Percentiles rank a stretch among this genome's conserved stretches.
These are phyloP conservation scores for Rhododendron ovatum DNA, from an alignment of 148 eudicot genomes.

Conservation along the genomic window DNA sequence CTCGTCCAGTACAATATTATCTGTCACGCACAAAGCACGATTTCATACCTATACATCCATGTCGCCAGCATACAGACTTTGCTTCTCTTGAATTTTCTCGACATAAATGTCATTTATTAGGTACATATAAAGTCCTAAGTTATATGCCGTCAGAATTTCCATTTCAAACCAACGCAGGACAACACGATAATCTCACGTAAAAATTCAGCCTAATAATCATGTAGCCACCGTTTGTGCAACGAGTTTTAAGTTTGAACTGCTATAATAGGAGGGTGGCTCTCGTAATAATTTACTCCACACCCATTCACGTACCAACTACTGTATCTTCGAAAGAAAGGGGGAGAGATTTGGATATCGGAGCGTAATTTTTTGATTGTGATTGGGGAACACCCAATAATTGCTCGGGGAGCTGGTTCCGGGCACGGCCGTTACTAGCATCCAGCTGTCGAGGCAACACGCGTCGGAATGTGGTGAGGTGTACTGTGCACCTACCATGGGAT, in stretches of 20 bases:
- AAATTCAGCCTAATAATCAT: no score
- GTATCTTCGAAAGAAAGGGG: no score
- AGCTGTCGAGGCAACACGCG: slow-evolving; percentile 58
- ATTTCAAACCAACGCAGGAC: no score
- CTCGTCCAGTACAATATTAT: background rate
- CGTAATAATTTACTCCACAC: no score
- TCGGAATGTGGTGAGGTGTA: background rate
- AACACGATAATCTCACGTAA: no score
- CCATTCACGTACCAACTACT: no score
- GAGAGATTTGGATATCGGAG: background rate
- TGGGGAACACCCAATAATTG: background rate
- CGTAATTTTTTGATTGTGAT: background rate
- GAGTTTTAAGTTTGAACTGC: no score
- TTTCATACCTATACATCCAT: background rate
- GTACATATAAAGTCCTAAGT: no score
- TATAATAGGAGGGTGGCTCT: no score
- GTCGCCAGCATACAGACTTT: background rate
- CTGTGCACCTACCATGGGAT: slow-evolving; percentile 12
- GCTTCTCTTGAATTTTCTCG: background rate
- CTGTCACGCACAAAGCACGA: background rate
- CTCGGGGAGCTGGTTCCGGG: slow-evolving; percentile 21
- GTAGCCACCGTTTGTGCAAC: no score
- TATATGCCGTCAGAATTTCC: no score
- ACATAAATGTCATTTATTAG: no score
- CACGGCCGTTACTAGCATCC: slow-evolving; percentile 38